Base-by-base conservation (phyloP, 805 yeast genomes). In the Starmerella bombicola region DNA sequence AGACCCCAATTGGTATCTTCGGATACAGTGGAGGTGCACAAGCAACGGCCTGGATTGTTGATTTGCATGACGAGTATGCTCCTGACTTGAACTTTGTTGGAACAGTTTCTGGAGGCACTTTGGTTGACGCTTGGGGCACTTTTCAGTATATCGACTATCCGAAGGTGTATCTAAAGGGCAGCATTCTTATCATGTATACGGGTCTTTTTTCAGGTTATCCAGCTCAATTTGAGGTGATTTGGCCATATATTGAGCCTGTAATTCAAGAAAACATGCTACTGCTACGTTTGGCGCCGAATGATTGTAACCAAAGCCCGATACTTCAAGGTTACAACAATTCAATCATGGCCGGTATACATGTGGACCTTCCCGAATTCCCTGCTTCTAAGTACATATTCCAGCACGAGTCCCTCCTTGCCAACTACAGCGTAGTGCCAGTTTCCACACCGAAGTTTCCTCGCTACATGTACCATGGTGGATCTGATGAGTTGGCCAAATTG, bases 21-120 rank as follows among this genome's bases (percentile, higher is more conserved):
- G 47, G 47, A 9, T 44, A 44, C 22, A 44, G 47, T 28, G 47
- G 47, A 5, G 46, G 45, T 16, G 45, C 39, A 3, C 32, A 26
- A 22, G 59, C 59, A 13, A 30, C 55, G 6, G 59, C 54, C 6
- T 55, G 57, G 58, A 57, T 58, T 24, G 53, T 54, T 2, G 47
- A 52, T 35, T 46, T 53, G 32, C 53, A 45, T n/a, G 42, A 40
- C 3, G 9, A 44, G 8, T 55, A 55, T 36, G 59, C 60, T 1
- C 55, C 58, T 6, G 58, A 56, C 8, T 42, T 56, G 34, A 40
- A 45, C 35, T 38, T 56, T 26, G 45, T 35, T 8, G 60, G 54
- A 6, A 45, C 46, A 15, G 56, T 57, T 3, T 28, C 35, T 22
- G 44, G 45, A 18, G 47, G 47, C 3, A 33, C 45, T 3, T 43